Evolutionary conservation across 495 filamentous ascomycete species (phyloP), one percentile per base, ranked within the genome.

Genomic region (Rhypophila decipiens): DNA sequence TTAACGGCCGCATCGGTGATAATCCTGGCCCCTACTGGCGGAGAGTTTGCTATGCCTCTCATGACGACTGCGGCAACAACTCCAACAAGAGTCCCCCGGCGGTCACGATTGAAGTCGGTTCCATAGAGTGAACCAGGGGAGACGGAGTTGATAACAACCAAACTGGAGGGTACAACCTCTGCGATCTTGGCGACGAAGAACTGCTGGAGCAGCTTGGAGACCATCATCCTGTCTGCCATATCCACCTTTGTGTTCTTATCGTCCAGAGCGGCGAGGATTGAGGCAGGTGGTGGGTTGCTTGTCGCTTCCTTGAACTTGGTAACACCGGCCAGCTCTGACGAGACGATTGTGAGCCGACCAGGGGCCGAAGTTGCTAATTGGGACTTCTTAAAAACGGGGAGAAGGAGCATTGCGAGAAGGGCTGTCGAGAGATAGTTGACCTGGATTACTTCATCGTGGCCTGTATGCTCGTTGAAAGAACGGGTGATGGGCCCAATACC

Each of bases 351-450:
- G n/a, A 52, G 29, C 2, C 49, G 42, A 7, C 35, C 43, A 2
- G 49, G 49, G 7, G 4, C 12, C 35, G 12, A 5, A 5, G 35
- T 17, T 33, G 15, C 35, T 38, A n/a, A 5, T 8, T 17, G 5
- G 7, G 12, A 5, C 12, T 19, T 22, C 47, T 71, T 69, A 0
- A 78, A 46, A 3, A 66, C 39, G 20, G 56, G 60, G 0, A 64
- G 29, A 4, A 62, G 53, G n/a, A 62, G 43, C 22, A 60, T 46
- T 8, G 66, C 46, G 0, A 81, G 63, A 0, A 80, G 56, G 1
- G 71, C 47, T 0, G 63, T 76, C n/a, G 63, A 71, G 47, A 79
- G 53, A 2, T 73, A 70, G 37, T 82, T 82, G 22, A 76, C 70
- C 0, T 75, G 76, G 18, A 82, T 57, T 60, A 5, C 61, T 57